Base-by-base conservation (phyloP, 768 basidiomycete species). In the Boletus patriciae region DNA sequence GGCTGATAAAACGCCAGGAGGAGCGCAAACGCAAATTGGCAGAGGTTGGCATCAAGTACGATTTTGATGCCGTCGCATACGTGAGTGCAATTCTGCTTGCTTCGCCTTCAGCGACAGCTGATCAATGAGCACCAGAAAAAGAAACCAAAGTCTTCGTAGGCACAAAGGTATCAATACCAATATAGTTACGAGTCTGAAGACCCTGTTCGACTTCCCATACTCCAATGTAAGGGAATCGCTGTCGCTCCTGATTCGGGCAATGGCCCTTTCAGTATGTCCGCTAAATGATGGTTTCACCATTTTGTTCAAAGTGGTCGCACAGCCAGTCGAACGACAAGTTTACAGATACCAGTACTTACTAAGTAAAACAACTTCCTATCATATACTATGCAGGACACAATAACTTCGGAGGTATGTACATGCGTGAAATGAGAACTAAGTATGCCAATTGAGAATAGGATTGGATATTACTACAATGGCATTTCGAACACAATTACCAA, bases 1-100 rank as follows among this genome's bases (percentile, higher is more conserved):
- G 92, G 46, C 74, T 98, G 48, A 68, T 94, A 45, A 86, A 83
- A 66, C 85, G 92, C 54, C 91, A 98, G 66, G 78, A 82, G 52
- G 78, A 83, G 67, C 84, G 88, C 59, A 89, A 92, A 68, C 82
- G 83, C 47, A 93, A 92, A 74, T 76, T 98, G 55, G 83, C 80
- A 44, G 86, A 86, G 57, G 76, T 80, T 9, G 96, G 94, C 6
- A 96, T 99, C 69, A 80, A 87, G 46, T 98, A 98, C 66, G 84
- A 94, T 62, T 86, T 96, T 50, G 83, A 86, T 41, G 77, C 78
- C n/a, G 85, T 85, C 45, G 85, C 86, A 69, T 97, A 95, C 76
- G 92, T 94, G 70, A 74, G 92, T 81, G 16, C 50, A 43, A 11
- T 42, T 25, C 25, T 44, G 21, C 2, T 11, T 51, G 29, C 37